These are phyloP conservation scores for Echium plantagineum DNA, from an alignment of 257 asterid genomes.

Conservation along the genomic window DNA sequence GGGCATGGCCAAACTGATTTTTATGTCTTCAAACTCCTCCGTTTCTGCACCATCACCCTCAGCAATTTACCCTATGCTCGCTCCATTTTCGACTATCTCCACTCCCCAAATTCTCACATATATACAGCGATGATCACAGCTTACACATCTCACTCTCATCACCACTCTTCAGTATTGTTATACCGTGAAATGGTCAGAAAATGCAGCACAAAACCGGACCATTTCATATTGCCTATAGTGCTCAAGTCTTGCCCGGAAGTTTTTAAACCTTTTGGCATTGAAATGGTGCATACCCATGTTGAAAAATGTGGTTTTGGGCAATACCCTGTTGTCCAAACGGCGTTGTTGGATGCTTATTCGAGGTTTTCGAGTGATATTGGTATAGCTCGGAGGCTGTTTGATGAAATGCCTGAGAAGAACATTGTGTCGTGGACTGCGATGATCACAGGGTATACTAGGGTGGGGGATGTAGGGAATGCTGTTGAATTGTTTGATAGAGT, in stretches of 20 bases:
- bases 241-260: constrained; percentile 52
- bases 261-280: constrained; percentile 37
- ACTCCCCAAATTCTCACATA: constrained; percentile 42
- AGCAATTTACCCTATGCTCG: constrained; percentile 48
- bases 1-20: constrained; percentile 61
- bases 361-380: constrained; percentile 33
- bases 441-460: constrained; percentile 60
- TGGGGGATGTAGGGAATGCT: constrained; percentile 52
- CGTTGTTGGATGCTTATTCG: constrained; percentile 47
- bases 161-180: constrained; percentile 34
- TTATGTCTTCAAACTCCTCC: constrained; percentile 69
- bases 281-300: constrained; percentile 51
- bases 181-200: constrained; percentile 52
- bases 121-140: constrained; percentile 53
- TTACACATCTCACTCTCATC: constrained; percentile 29
- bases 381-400: constrained; percentile 52
- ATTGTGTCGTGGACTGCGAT: constrained; percentile 78
- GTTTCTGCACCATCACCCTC: constrained; percentile 49
- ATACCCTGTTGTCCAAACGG: constrained; percentile 52
- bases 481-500: constrained; percentile 45
- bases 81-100: constrained; percentile 45
- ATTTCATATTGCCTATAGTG: constrained; percentile 47
- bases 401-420: constrained; percentile 52
- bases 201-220: constrained; percentile 44
- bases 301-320: constrained; percentile 43